These are phyloP conservation scores for Hypoxylon rubiginosum DNA, from an alignment of 2,329 filamentous ascomycete genomes.

Conservation along the genomic window DNA sequence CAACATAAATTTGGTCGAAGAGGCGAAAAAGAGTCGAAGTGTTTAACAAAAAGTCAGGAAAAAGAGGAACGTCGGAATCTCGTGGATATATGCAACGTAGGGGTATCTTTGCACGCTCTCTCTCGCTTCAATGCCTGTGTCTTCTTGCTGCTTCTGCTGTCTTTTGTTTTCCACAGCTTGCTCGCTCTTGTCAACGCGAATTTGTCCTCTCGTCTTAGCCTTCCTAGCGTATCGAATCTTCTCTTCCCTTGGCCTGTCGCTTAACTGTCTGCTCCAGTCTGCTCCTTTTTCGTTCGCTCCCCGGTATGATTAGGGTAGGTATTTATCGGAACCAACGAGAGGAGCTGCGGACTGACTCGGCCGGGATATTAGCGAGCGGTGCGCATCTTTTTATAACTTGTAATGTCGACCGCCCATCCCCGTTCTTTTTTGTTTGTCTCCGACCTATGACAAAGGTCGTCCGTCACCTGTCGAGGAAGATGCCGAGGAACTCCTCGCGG, in stretches of 20 bases:
- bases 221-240: slow-evolving; percentile 7
- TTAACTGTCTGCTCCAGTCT: too few relatives aligned
- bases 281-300: background rate
- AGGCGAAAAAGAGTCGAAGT: background rate
- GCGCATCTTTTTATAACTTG: background rate
- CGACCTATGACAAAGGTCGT: too few relatives aligned
- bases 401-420: background rate
- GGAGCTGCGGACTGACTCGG: background rate
- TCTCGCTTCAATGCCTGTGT: slow-evolving; percentile 5
- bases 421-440: background rate
- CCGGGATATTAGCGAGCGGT: background rate
- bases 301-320: background rate
- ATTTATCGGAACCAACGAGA: background rate
- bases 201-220: slow-evolving; percentile 4
- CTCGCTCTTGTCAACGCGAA: background rate
- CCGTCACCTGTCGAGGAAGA: slow-evolving; percentile 56
- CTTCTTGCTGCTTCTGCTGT: slow-evolving; percentile 21
- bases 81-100: background rate
- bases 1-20: background rate
- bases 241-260: slow-evolving; percentile 41
- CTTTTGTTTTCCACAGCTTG: background rate
- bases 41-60: background rate
- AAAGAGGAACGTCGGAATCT: background rate
- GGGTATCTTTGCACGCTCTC: slow-evolving; percentile 8
- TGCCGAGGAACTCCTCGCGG: slow-evolving; percentile 76